These are phyloP conservation scores for Leccinum sublutescens DNA, from an alignment of 768 basidiomycete species.

Conservation along the genomic window DNA sequence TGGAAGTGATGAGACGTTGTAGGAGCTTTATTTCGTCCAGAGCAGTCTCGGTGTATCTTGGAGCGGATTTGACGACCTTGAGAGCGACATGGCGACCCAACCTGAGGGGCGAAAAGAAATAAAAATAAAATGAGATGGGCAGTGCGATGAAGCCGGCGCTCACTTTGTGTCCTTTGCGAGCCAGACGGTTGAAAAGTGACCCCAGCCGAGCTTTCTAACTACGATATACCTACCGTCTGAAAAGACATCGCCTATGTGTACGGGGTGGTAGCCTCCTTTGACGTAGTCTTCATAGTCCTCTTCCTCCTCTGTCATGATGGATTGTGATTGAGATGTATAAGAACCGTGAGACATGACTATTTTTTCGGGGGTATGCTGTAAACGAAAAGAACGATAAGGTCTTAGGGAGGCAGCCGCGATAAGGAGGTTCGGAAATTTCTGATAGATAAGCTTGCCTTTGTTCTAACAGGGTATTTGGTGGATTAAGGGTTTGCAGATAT, in stretches of 20 bases:
- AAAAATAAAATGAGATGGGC: conserved; percentile 7
- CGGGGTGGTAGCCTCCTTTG: conserved; percentile 86
- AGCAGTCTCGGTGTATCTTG: conserved; percentile 96
- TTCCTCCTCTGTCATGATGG: conserved; percentile 87
- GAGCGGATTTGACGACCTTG: conserved; percentile 98
- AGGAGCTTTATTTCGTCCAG: conserved; percentile 98
- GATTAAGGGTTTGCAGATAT: background rate
- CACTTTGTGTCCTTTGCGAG: conserved; percentile 80
- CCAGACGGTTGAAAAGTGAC: conserved; percentile 95
- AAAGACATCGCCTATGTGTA: conserved; percentile 91
- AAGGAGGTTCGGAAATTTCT: conserved; percentile 26
- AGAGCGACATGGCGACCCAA: conserved; percentile 96
- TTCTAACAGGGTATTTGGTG: conserved; percentile 29
- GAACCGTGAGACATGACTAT: conserved; percentile 67
- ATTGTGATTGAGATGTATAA: conserved; percentile 68
- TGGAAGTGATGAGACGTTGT: conserved; percentile 88
- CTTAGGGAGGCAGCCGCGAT: conserved; percentile 25
- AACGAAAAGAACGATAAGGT: conserved; percentile 33
- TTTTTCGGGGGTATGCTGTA: conserved; percentile 36
- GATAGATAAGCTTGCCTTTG: conserved; percentile 33
- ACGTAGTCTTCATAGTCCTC: conserved; percentile 92
- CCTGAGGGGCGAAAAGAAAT: conserved; percentile 43
- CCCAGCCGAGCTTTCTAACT: conserved; percentile 94
- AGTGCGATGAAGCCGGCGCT: conserved; percentile 24
- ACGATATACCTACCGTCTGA: conserved; percentile 85